A percentile compares a stretch with the other conserved stretches of the same genome.
These are phyloP conservation scores for Colletotrichum brevisporum DNA, from an alignment of 2,329 filamentous ascomycete species.

Conservation along the genomic window DNA sequence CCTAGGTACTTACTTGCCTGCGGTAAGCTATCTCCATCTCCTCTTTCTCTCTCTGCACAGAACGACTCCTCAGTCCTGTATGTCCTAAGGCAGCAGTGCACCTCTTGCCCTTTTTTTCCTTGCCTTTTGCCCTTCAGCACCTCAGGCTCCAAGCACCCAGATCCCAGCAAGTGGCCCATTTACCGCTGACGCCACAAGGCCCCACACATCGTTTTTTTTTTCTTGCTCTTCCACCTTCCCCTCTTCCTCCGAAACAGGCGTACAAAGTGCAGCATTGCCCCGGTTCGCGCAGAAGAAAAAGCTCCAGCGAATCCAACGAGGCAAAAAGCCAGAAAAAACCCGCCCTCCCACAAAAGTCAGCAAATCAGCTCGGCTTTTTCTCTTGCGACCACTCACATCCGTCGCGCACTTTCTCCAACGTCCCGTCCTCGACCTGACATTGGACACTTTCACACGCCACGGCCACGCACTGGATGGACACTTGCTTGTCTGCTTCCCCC, in stretches of 20 bases:
- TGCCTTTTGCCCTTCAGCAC: conserved; percentile 1
- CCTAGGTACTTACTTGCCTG: not conserved
- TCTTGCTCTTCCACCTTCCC: not conserved
- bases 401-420: conserved; percentile 47
- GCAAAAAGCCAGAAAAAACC: conserved; percentile 41
- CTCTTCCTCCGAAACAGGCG: conserved; percentile 36
- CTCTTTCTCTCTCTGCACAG: not conserved
- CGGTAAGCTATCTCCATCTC: not conserved
- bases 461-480: conserved; percentile 28
- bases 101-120: not conserved
- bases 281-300: conserved; percentile 29
- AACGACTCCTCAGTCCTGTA: not conserved
- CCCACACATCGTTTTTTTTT: conserved; percentile 33
- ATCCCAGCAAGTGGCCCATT: conserved; percentile 38
- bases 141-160: conserved; percentile 25
- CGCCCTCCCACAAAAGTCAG: conserved; percentile 42
- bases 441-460: conserved; percentile 19
- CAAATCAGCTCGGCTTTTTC: conserved; percentile 43
- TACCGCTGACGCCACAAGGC: conserved; percentile 37
- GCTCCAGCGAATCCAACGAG: conserved; percentile 40
- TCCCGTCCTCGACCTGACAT: conserved; percentile 36
- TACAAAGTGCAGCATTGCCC: conserved; percentile 38
- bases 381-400: conserved; percentile 44
- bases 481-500: conserved; percentile 21
- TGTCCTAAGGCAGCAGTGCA: conserved; percentile 21